Base-by-base conservation (phyloP, 176 grass and related monocot genomes). In the Paspalum notatum region DNA sequence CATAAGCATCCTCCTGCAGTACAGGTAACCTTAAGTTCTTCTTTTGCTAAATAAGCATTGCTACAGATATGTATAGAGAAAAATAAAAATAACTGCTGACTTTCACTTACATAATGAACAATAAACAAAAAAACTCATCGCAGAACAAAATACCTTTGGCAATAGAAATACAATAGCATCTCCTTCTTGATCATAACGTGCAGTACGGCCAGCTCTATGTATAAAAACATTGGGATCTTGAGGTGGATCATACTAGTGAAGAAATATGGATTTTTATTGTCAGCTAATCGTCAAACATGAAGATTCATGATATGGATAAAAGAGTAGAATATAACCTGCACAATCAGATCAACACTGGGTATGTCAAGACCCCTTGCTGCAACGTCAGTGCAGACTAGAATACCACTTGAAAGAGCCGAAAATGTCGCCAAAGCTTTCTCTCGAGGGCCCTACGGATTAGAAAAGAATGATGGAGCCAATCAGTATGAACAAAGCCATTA, bases 181-280 rank as follows among this genome's bases (percentile, higher is more conserved):
- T 67, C 96, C 92, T 93, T 95, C 90, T 75, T 91, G 86, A 66
- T 94, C 90, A 87, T 95, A 93, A 14, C 92, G 83, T 51, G 92
- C 96, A 15, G 96, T 99, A 55, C 92, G 88, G 5, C 96, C 96
- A 64, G 89, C 90, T 91, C 96, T 90, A 91, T 95, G 90, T 80
- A 99, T 72, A 67, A 99, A 99, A 79, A 99, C 96, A 54, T 93
- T 93, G 61, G 96, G 92, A 90, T 99, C 96, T 91, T 99, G 96
- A 55, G 96, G 96, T 38, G 96, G 92, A 76, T 99, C 96, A 25
- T 93, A 99, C 96, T 99, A 86, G 43, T 58, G 21, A 27, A 67
- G 4, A 87, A 62, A 74, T 44, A 50, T 6, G 79, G 42, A 77
- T 39, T 16, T 66, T 54, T 48, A 70, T 4, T 67, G 50, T 84